A percentile compares a stretch with the other conserved stretches of the same genome.
These are phyloP conservation scores for Exophiala sideris DNA, from an alignment of 2,329 filamentous ascomycete species.

Conservation along the genomic window DNA sequence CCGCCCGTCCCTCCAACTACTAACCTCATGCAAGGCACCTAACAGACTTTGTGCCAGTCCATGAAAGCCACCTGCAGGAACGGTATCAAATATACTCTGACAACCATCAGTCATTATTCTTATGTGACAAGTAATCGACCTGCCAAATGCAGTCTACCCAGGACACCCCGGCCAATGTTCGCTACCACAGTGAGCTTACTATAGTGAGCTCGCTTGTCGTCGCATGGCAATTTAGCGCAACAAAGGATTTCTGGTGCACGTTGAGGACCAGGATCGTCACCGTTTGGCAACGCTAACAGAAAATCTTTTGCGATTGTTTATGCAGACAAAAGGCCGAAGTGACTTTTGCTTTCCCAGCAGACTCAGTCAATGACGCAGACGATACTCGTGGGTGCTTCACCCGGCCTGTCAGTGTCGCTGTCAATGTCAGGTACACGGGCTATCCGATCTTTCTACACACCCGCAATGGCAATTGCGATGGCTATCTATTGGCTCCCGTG, in stretches of 20 bases:
- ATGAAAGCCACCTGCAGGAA: constrained; percentile 19
- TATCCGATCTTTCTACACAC: no score
- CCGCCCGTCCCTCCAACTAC: constrained; percentile 11
- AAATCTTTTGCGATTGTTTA: no score
- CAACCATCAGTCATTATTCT: not conserved
- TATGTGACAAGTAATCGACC: not conserved
- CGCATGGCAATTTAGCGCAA: not conserved
- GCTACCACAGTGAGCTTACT: not conserved
- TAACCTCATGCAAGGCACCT: constrained; percentile 17
- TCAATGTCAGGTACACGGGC: no score
- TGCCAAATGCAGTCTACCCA: not conserved
- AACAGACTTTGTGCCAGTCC: not conserved
- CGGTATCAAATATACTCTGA: constrained; percentile 23
- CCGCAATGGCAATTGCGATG: no score
- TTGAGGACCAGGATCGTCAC: no score
- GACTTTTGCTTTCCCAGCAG: no score
- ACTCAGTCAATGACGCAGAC: no score
- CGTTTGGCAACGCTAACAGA: no score
- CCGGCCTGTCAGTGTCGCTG: no score
- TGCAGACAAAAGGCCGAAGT: no score
- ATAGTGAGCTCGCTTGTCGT: not conserved
- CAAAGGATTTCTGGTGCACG: not conserved
- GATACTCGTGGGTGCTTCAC: no score
- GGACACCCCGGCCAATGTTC: not conserved
- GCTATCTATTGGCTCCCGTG: no score